Conservation (phyloP, 257 asterid species). For the Lycium ferocissimum region DNA sequence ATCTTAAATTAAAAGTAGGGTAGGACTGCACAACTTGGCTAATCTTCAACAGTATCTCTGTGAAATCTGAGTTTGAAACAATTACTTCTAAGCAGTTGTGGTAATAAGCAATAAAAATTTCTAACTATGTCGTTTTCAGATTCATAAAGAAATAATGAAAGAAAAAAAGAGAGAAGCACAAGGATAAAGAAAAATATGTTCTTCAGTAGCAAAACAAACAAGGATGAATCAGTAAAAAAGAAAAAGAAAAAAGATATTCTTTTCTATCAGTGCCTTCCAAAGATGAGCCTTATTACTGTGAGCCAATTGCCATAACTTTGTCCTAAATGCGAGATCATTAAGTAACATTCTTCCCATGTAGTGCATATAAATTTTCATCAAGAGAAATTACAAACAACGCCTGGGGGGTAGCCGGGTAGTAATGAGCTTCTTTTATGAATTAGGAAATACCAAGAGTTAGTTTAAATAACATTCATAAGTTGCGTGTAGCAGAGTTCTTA, state of each 20-base stretch:
- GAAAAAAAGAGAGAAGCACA: not conserved
- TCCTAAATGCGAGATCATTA: not conserved
- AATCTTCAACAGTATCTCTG: conserved; percentile 17
- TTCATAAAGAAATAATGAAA: not conserved
- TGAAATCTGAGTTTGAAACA: not conserved
- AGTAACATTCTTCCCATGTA: not conserved
- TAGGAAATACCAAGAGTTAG: not conserved
- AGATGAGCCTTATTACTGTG: not conserved
- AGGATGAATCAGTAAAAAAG: not conserved
- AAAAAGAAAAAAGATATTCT: not conserved
- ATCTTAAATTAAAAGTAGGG: not conserved
- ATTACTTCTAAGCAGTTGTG: not conserved
- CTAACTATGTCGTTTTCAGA: not conserved
- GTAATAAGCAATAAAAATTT: conserved; percentile 3
- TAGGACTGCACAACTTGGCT: not conserved
- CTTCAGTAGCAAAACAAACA: not conserved
- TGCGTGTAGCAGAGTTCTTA: conserved; percentile 12
- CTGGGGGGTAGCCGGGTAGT: too few relatives aligned
- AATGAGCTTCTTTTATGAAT: not conserved
- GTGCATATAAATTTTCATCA: not conserved
- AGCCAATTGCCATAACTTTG: conserved; percentile 17
- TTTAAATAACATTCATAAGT: not conserved
- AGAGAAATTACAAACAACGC: conserved; percentile 4
- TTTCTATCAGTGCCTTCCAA: conserved; percentile 8
- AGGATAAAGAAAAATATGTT: not conserved